phyloP scores from a whole-genome alignment of 139 green algal species.

The Tetradesmus obliquus region DNA sequence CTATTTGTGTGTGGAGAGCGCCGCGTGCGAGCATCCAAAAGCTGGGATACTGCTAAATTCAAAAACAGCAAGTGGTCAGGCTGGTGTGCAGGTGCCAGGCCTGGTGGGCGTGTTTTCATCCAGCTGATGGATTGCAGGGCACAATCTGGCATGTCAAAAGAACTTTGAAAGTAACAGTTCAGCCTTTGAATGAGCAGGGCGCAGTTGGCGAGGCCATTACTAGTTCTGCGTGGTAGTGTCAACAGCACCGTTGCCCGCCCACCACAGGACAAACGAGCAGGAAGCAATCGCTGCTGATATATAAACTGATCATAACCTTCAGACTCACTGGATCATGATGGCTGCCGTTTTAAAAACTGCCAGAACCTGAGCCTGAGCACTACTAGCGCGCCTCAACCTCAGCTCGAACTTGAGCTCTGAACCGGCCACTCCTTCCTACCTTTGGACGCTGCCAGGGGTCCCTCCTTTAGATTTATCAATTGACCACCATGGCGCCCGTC shows the following conservation, averaged over 20 bases:
- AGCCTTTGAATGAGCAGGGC: background rate
- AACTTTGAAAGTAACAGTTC: background rate
- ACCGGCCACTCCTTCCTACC: background rate
- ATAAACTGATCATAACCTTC: background rate
- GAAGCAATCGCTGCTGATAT: background rate
- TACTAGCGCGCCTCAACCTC: background rate
- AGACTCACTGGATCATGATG: background rate
- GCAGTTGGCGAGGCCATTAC: background rate
- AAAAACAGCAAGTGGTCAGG: no score
- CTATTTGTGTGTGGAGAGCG: no score
- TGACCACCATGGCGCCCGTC: conserved; percentile 2
- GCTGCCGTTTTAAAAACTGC: background rate
- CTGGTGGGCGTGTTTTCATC: no score
- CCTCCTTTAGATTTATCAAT: background rate
- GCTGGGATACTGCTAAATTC: no score
- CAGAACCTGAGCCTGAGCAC: background rate
- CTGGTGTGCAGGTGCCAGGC: no score
- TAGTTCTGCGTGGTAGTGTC: background rate
- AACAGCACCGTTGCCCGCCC: background rate
- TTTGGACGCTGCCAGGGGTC: background rate
- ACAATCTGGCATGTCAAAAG: no score
- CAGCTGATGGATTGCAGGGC: no score
- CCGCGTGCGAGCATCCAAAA: no score
- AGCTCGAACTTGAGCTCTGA: background rate
- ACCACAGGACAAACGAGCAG: background rate